Conservation (phyloP, 352 stramenopile genomes). For the Phytophthora tubulina region DNA sequence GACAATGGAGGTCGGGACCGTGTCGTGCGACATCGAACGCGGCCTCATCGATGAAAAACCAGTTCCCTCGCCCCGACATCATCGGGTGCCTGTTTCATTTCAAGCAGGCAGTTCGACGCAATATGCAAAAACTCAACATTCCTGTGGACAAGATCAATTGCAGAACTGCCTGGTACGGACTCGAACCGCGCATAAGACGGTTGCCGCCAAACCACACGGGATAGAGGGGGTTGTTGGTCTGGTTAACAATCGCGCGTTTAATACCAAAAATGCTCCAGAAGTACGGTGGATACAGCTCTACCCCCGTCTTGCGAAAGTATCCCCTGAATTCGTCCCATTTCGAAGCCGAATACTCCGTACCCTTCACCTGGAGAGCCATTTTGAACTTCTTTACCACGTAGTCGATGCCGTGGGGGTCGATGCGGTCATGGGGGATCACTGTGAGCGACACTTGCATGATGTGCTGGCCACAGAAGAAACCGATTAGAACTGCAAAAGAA, state of each 20-base stretch:
- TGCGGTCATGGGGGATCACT: not conserved
- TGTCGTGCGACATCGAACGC: too few species aligned
- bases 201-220: too few species aligned
- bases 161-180: too few species aligned
- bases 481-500: too few species aligned
- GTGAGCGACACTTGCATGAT: not conserved
- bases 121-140: conserved; percentile 24
- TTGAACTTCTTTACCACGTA: conserved; percentile 2
- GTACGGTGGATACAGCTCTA: conserved; percentile 8
- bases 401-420: conserved; percentile 18
- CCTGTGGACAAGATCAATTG: not conserved
- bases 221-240: conserved; percentile 33
- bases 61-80: conserved; percentile 23
- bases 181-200: too few species aligned
- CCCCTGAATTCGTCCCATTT: conserved; percentile 12
- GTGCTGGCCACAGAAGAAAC: too few species aligned
- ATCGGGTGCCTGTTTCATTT: conserved; percentile 40
- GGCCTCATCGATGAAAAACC: conserved; percentile 11
- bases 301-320: conserved; percentile 34
- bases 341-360: not conserved
- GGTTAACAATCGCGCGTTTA: conserved; percentile 17
- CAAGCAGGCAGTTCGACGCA: conserved; percentile 32
- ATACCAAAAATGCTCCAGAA: conserved; percentile 24
- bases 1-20: too few species aligned
- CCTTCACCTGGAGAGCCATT: too few species aligned